Percentiles rank a stretch among this genome's conserved stretches.
phyloP scores from a whole-genome alignment of 352 stramenopile genomes.

The Pythium diclinum region DNA sequence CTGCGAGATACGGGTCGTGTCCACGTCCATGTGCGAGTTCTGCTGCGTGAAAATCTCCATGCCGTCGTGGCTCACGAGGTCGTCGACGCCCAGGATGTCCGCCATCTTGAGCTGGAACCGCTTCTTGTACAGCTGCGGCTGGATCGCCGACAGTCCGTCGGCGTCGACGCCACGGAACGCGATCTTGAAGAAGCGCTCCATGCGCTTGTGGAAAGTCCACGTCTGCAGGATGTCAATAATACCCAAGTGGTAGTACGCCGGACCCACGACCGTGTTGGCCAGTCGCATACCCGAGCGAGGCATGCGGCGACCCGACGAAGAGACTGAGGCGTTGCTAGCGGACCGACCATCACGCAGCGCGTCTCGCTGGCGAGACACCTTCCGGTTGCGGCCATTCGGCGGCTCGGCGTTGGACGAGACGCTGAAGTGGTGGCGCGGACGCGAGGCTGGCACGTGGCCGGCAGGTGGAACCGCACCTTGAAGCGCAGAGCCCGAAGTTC shows the following conservation, averaged over 20 bases:
- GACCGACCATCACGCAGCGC: slow-evolving; percentile 40
- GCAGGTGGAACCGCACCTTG: background rate
- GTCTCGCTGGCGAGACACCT: slow-evolving; percentile 54
- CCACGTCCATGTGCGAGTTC: slow-evolving; percentile 87
- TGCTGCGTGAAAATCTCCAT: slow-evolving; percentile 71
- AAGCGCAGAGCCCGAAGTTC: background rate
- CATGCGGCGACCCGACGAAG: slow-evolving; percentile 63
- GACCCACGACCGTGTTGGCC: slow-evolving; percentile 70
- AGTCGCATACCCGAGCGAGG: slow-evolving; percentile 82
- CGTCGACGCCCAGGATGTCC: slow-evolving; percentile 81
- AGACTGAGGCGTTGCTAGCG: slow-evolving; percentile 60
- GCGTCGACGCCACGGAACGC: slow-evolving; percentile 75
- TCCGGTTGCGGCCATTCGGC: slow-evolving; percentile 30
- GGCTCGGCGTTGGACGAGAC: slow-evolving; percentile 44
- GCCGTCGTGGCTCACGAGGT: slow-evolving; percentile 47
- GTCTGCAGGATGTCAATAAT: slow-evolving; percentile 91
- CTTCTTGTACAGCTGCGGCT: slow-evolving; percentile 77
- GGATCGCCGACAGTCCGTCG: slow-evolving; percentile 81
- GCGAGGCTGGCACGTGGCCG: slow-evolving; percentile 3
- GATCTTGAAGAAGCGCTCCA: slow-evolving; percentile 89
- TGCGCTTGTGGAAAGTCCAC: slow-evolving; percentile 84
- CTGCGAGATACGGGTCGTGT: slow-evolving; percentile 58
- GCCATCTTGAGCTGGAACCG: slow-evolving; percentile 87
- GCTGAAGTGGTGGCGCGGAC: slow-evolving; percentile 54
- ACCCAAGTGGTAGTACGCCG: slow-evolving; percentile 88